A percentile compares a stretch with the other conserved stretches of the same genome.
Conservation (phyloP, 208 protist genomes). For the Crithidia sp. region DNA sequence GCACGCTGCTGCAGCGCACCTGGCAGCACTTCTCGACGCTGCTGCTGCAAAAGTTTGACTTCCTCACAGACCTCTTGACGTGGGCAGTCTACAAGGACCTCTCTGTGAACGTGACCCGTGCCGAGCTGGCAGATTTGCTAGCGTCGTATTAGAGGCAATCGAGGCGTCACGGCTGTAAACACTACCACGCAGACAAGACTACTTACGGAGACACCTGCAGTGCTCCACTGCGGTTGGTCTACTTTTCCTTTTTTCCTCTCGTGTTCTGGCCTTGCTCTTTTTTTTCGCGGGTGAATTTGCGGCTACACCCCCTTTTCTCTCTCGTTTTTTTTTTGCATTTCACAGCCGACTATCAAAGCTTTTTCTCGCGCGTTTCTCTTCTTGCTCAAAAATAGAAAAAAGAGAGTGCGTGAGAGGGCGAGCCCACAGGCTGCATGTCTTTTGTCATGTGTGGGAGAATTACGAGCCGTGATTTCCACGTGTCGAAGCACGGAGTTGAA, state of each 20-base stretch:
- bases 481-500: too few species aligned
- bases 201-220: too few species aligned
- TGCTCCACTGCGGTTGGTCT: too few species aligned
- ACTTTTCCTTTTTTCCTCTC: constrained; percentile 2
- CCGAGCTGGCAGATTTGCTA: constrained; percentile 54
- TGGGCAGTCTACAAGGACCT: constrained; percentile 70
- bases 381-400: too few species aligned
- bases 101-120: constrained; percentile 36
- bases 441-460: too few species aligned
- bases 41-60: constrained; percentile 78
- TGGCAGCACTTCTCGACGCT: constrained; percentile 82
- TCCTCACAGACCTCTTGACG: constrained; percentile 54
- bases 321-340: too few species aligned
- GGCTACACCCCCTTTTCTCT: too few species aligned
- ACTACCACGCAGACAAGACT: neutral
- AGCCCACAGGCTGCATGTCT: too few species aligned
- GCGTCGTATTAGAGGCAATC: constrained; percentile 35
- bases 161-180: neutral
- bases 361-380: too few species aligned
- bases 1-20: constrained; percentile 77
- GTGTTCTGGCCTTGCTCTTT: neutral
- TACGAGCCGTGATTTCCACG: too few species aligned
- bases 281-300: neutral
- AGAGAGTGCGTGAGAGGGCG: too few species aligned
- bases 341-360: too few species aligned